These are phyloP conservation scores for Penicillium cinerascens DNA, from an alignment of 495 filamentous ascomycete species.

Conservation along the genomic window DNA sequence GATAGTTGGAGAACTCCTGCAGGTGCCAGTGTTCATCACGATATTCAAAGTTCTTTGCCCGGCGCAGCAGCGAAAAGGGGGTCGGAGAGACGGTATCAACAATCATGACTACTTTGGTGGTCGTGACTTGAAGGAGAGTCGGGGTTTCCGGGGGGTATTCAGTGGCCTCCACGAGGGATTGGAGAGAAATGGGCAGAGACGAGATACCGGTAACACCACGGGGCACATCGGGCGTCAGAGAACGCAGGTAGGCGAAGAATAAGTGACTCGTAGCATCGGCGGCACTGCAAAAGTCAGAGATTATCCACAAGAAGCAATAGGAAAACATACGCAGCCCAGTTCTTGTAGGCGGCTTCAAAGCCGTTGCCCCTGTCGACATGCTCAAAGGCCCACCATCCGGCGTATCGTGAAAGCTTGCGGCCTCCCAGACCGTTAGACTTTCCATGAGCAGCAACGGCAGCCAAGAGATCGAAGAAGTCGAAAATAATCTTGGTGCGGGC, in stretches of 20 bases:
- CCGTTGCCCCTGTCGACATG: constrained; percentile 76
- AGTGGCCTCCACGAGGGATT: constrained; percentile 84
- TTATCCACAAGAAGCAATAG: background rate
- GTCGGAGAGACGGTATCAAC: constrained; percentile 94
- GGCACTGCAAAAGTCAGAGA: constrained; percentile 53
- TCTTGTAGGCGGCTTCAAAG: constrained; percentile 93
- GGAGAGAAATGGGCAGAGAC: constrained; percentile 80
- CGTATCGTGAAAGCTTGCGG: constrained; percentile 89
- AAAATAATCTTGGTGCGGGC: constrained; percentile 86
- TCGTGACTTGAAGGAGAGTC: constrained; percentile 70
- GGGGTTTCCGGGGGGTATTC: constrained; percentile 90
- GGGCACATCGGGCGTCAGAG: constrained; percentile 72
- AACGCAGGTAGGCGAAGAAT: constrained; percentile 96
- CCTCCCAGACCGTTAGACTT: constrained; percentile 93
- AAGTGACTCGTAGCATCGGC: constrained; percentile 95
- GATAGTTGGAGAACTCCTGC: constrained; percentile 78
- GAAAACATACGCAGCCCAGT: constrained; percentile 62
- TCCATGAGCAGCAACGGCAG: constrained; percentile 75
- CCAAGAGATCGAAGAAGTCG: constrained; percentile 92
- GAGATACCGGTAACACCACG: constrained; percentile 72
- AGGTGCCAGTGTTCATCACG: constrained; percentile 80
- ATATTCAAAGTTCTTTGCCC: constrained; percentile 94
- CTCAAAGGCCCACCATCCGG: constrained; percentile 99
- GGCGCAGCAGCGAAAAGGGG: constrained; percentile 83
- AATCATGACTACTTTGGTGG: constrained; percentile 91